Evolutionary conservation across 257 asterid species (phyloP), one percentile per base, ranked within the genome.

Genomic region (Agastache rugosa): DNA sequence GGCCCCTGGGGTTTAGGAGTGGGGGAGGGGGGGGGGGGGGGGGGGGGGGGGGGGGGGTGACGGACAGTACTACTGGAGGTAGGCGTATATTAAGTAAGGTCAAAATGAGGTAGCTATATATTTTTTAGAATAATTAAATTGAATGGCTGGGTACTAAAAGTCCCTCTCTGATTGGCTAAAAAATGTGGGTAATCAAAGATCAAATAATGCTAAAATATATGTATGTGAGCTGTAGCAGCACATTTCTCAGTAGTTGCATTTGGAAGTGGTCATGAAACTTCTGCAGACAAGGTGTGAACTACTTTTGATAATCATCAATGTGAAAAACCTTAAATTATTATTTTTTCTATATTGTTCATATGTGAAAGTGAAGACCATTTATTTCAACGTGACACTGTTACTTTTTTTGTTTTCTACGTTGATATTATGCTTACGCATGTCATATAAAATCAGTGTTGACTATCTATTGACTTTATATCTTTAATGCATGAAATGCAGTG

Each of bases 91-190:
- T 0, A 0, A 6, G 1, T 39, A 39, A 66, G 62, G 82, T 78
- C 82, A 78, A 72, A 6, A 10, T 66, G 65, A 71, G 65, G 1
- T 47, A 16, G 71, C 71, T 37, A 51, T 3, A 25, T 1, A 39
- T 2, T 25, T 62, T 67, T 17, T 67, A 31, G 1, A 48, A 4
- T 7, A 58, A 2, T 61, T 35, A 10, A 34, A 34, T 19, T 2
- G 4, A 42, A 8, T 63, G 25, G 10, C 2, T 12, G 10, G 9
- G 14, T 1, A 39, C 31, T 6, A 14, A 50, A 73, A 73, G 69
- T 73, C 47, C 45, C 2, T 22, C 10, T 2, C 12, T 27, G 60
- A 67, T 0, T 20, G 66, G 65, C 67, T 74, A 63, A 12, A 47
- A 27, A 19, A 20, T 65, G 50, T 12, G 70, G 34, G 34, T 3